Evolutionary conservation across 78 protist species (phyloP).

Genomic region (slime mould (Dictyostelium discoideum)): DNA sequence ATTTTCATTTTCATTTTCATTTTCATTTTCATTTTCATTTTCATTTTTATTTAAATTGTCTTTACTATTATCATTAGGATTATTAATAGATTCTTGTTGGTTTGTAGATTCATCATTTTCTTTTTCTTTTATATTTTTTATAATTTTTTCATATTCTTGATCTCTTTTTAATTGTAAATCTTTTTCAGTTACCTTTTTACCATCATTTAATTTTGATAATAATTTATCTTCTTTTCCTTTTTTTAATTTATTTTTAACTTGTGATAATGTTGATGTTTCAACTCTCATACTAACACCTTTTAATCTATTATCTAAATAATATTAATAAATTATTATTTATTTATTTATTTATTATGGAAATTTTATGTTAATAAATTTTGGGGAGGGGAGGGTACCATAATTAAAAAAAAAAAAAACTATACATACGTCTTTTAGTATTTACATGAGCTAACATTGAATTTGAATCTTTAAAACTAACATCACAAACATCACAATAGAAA

Average conservation of each 20-base stretch:
- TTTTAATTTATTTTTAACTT: conserved; percentile 33
- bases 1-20: neutral
- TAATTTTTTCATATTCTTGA: conserved; percentile 15
- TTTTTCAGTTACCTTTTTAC: neutral
- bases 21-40: neutral
- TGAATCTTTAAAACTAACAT: conserved; percentile 28
- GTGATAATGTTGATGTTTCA: conserved; percentile 26
- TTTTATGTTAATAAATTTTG: too few relatives aligned
- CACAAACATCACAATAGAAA: conserved; percentile 58
- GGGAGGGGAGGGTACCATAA: too few relatives aligned
- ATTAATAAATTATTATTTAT: too few relatives aligned
- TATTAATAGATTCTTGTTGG: too few relatives aligned
- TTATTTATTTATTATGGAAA: too few relatives aligned
- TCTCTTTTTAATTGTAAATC: conserved; percentile 31
- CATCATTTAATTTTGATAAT: neutral
- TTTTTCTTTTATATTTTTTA: neutral
- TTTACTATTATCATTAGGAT: neutral
- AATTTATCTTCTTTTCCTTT: conserved; percentile 13
- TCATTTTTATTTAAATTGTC: neutral
- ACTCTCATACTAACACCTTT: conserved; percentile 55
- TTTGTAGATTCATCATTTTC: neutral
- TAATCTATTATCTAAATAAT: conserved; percentile 38
- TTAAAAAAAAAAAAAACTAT: neutral
- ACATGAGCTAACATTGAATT: conserved; percentile 38
- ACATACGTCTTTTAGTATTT: conserved; percentile 54